Evolutionary conservation across 2,329 filamentous ascomycete genomes (phyloP), one percentile per base, ranked within the genome.

Genomic region (Stemphylium beticola): DNA sequence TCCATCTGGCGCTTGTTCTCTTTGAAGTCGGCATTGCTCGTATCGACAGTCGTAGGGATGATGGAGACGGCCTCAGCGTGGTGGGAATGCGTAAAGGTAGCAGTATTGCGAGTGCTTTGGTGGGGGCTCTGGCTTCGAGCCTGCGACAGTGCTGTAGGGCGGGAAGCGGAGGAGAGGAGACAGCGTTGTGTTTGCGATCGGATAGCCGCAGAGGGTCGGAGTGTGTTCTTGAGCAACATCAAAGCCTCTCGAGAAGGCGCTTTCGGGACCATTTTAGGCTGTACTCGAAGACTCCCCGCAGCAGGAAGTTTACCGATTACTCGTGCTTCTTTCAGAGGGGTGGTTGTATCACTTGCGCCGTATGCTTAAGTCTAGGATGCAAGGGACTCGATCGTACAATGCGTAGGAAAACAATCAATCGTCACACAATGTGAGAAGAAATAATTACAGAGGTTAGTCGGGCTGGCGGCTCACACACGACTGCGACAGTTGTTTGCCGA

Each of bases 61-160:
- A 91, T 83, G 6, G 93, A 96, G 58, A 97, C 88, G 50, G 92
- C 89, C 59, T 85, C 85, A 32, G 92, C 91, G 78, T 96, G 92
- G 75, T 92, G 87, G 2, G 88, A 85, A 57, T 92, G 85, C 8
- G 89, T 91, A 75, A 96, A 93, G 38, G 85, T 92, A 55, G 93
- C 89, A 64, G 90, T 82, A n/a, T 53, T 58, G 12, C 72, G 61
- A 12, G 58, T 34, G 5, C 51, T 43, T 29, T 63, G 57, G 17
- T 49, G 57, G 0, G 61, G 43, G 4, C 45, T 44, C 11, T 57
- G 47, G 24, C 49, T 67, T 14, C 61, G 63, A 1, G 57, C 29
- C 17, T 57, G 65, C 32, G 53, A 48, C 10, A 62, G 64, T 31
- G 65, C 46, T 40, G 66, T 46, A 37, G 59, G 40, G 18, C 37